Evolutionary conservation across 1,284 basidiomycete genomes (phyloP).

Genomic region (Dichomitus squalens): DNA sequence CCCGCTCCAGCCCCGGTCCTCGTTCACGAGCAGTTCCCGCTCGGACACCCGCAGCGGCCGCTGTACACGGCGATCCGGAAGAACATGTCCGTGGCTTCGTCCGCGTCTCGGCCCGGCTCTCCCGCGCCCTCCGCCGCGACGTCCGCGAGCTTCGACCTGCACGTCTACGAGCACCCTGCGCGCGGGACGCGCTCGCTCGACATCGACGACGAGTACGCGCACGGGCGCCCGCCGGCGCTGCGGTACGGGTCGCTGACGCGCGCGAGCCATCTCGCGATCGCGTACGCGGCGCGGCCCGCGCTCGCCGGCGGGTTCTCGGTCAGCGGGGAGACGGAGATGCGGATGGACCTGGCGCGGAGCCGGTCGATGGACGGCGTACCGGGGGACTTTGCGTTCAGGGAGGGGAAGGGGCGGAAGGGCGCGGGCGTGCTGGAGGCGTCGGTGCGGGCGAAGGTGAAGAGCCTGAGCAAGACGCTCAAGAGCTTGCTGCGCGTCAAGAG

Average conservation of each 20-base stretch:
- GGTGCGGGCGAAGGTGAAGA: conserved; percentile 42
- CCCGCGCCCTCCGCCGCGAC: conserved; percentile 28
- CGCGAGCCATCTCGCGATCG: conserved; percentile 7
- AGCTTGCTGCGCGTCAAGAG: conserved; percentile 35
- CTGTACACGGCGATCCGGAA: conserved; percentile 66
- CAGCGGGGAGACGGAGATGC: conserved; percentile 60
- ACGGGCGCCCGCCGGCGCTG: not conserved
- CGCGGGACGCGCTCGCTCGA: conserved; percentile 26
- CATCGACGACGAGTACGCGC: conserved; percentile 3
- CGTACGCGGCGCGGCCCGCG: conserved; percentile 6
- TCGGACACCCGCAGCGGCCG: conserved; percentile 42
- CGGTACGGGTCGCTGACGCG: conserved; percentile 22
- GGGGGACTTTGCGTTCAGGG: conserved; percentile 22
- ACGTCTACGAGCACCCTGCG: conserved; percentile 13
- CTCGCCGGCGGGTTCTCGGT: conserved; percentile 40
- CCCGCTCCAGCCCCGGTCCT: not conserved
- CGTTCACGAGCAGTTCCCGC: conserved; percentile 15
- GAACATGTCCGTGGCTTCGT: conserved; percentile 41
- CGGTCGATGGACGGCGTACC: conserved; percentile 31
- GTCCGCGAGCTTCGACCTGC: conserved; percentile 16
- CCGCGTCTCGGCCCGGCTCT: conserved; percentile 34
- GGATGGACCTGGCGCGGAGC: conserved; percentile 54
- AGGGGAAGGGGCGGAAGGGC: not conserved
- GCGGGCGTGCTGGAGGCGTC: conserved; percentile 1
- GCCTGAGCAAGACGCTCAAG: conserved; percentile 44